These are phyloP conservation scores for Ophiobolus disseminans DNA, from an alignment of 2,329 filamentous ascomycete genomes.

Conservation along the genomic window DNA sequence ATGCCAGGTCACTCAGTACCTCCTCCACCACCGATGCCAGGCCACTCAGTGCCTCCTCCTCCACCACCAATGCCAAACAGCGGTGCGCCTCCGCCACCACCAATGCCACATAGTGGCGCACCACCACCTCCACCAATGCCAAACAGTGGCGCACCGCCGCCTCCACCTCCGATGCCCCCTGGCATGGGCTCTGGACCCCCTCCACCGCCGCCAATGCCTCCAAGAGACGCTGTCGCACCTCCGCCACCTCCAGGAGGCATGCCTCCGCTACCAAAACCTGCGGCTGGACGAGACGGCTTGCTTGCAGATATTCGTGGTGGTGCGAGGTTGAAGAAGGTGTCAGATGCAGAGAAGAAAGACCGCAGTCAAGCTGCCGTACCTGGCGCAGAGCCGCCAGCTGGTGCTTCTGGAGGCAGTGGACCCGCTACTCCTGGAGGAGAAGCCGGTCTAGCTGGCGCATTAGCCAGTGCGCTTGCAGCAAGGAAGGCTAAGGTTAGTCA, in stretches of 20 bases:
- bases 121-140: constrained; percentile 52
- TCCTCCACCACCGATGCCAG: constrained; percentile 46
- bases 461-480: constrained; percentile 84
- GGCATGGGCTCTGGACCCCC: constrained; percentile 45
- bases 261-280: constrained; percentile 47
- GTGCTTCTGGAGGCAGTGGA: constrained; percentile 59
- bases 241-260: constrained; percentile 43
- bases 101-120: constrained; percentile 32
- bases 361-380: constrained; percentile 70
- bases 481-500: constrained; percentile 93
- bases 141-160: constrained; percentile 50
- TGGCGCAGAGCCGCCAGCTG: constrained; percentile 53
- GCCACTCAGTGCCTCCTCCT: constrained; percentile 39
- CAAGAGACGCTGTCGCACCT: constrained; percentile 29
- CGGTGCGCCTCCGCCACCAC: constrained; percentile 44
- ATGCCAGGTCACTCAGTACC: too few species aligned
- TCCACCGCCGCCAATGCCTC: constrained; percentile 49
- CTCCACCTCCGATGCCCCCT: constrained; percentile 48
- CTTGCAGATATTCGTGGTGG: constrained; percentile 75
- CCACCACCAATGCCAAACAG: constrained; percentile 28
- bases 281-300: constrained; percentile 64
- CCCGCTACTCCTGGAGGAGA: constrained; percentile 38
- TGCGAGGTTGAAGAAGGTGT: constrained; percentile 75
- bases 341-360: constrained; percentile 72
- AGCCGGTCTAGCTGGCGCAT: constrained; percentile 54